Conservation (phyloP, 2,329 filamentous ascomycete genomes). For the Hymenoscyphus fraxineus region DNA sequence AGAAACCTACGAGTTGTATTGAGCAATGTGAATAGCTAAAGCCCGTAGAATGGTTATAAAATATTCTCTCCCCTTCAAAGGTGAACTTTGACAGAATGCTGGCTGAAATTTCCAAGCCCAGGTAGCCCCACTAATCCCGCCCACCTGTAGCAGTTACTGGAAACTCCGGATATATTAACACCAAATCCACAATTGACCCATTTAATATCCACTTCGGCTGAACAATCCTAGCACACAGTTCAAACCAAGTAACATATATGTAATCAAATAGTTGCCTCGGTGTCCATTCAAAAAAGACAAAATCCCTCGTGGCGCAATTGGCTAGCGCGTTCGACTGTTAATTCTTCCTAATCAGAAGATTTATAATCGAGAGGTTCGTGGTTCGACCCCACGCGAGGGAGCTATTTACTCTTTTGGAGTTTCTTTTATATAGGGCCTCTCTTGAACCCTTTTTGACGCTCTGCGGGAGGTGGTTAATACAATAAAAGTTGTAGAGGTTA, state of each 20-base stretch:
- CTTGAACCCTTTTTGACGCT: no score
- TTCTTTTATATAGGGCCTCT: no score
- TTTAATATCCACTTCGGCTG: neutral
- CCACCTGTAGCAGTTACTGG: neutral
- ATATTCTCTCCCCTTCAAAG: neutral
- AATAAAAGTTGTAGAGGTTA: no score
- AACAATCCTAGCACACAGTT: neutral
- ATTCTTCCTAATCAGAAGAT: neutral
- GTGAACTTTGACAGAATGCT: neutral
- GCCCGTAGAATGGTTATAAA: no score
- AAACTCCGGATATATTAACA: neutral
- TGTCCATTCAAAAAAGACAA: neutral
- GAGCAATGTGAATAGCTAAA: no score
- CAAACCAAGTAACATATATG: neutral
- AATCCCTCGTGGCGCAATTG: slow-evolving; percentile 10
- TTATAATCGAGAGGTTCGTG: slow-evolving; percentile 6
- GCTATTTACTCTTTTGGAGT: neutral
- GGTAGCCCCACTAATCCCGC: neutral
- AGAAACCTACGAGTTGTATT: no score
- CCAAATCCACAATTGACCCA: neutral
- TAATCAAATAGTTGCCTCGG: neutral
- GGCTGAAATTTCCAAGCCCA: neutral
- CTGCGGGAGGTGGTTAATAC: no score
- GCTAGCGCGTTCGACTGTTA: slow-evolving; percentile 12
- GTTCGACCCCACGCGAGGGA: slow-evolving; percentile 9